phyloP scores from a whole-genome alignment of 2,329 filamentous ascomycete species.

The Venturia pyrina region DNA sequence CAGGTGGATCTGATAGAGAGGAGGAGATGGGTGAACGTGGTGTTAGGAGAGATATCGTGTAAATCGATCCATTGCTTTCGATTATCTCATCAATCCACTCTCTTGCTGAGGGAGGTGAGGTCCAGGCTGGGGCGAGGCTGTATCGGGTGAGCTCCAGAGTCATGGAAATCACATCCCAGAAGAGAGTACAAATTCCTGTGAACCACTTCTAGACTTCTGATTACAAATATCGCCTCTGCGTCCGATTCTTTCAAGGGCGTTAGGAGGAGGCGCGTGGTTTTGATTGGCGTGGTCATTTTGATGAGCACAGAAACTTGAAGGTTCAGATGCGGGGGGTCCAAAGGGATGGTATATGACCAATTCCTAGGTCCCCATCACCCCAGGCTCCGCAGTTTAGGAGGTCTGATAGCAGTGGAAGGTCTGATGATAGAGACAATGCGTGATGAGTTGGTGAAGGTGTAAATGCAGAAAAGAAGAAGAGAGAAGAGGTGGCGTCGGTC shows the following conservation, averaged over 20 bases:
- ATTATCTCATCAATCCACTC: not conserved
- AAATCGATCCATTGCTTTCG: not conserved
- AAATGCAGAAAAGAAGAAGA: too few relatives aligned
- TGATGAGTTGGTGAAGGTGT: too few relatives aligned
- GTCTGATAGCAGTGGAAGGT: too few relatives aligned
- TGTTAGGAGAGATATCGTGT: not conserved
- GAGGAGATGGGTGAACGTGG: not conserved
- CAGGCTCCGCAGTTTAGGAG: too few relatives aligned
- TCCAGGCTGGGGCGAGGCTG: not conserved
- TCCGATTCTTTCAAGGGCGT: not conserved
- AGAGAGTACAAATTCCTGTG: not conserved
- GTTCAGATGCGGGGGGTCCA: too few relatives aligned
- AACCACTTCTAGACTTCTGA: not conserved
- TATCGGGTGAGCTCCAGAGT: not conserved
- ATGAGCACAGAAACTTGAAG: not conserved
- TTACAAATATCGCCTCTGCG: not conserved
- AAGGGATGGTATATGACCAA: too few relatives aligned
- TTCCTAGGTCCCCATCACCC: too few relatives aligned
- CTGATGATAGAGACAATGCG: too few relatives aligned
- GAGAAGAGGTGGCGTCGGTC: too few relatives aligned
- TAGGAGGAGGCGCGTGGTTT: not conserved
- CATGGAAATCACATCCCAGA: too few relatives aligned
- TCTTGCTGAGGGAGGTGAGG: not conserved
- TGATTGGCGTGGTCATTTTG: not conserved
- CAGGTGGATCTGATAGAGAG: not conserved